Evolutionary conservation across 805 yeast genomes (phyloP).

Genomic region (Sungouiella blattae): DNA sequence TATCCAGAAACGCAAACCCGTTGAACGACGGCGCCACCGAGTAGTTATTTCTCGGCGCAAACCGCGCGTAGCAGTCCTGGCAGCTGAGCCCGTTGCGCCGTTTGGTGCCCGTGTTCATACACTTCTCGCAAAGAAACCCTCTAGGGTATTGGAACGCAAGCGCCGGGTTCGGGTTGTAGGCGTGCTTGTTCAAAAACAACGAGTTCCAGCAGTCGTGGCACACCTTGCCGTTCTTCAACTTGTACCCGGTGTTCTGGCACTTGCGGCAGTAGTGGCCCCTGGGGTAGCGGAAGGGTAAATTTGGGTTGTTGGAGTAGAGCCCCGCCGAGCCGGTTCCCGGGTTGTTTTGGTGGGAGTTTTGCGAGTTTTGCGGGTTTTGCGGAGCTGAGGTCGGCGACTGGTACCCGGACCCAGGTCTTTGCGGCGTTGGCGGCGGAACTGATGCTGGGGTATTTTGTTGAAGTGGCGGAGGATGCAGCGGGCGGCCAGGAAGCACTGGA

Average conservation of each 20-base stretch:
- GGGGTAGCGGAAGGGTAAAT: constrained; percentile 29
- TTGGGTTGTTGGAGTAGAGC: constrained; percentile 17
- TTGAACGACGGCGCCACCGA: background rate
- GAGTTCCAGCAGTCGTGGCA: constrained; percentile 31
- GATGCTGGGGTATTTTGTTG: no score
- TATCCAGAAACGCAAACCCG: background rate
- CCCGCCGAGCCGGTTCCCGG: background rate
- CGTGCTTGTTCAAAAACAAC: constrained; percentile 24
- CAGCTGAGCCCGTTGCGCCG: constrained; percentile 65
- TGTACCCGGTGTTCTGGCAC: constrained; percentile 36
- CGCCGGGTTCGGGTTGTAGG: constrained; percentile 44
- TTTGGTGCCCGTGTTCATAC: constrained; percentile 69
- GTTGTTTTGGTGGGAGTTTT: background rate
- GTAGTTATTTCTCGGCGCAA: constrained; percentile 42
- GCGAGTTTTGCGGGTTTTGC: background rate
- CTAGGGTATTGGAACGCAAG: constrained; percentile 68
- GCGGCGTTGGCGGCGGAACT: constrained; percentile 11
- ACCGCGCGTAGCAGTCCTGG: constrained; percentile 64
- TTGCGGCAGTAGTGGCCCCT: constrained; percentile 28
- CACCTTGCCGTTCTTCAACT: constrained; percentile 20
- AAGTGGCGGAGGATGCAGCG: constrained; percentile 8
- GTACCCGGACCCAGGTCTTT: background rate
- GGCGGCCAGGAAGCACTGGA: constrained; percentile 15
- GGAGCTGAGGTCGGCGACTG: background rate
- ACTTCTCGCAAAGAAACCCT: constrained; percentile 59